Base-by-base conservation (phyloP, 257 asterid species). In the Jacaranda copaia region DNA sequence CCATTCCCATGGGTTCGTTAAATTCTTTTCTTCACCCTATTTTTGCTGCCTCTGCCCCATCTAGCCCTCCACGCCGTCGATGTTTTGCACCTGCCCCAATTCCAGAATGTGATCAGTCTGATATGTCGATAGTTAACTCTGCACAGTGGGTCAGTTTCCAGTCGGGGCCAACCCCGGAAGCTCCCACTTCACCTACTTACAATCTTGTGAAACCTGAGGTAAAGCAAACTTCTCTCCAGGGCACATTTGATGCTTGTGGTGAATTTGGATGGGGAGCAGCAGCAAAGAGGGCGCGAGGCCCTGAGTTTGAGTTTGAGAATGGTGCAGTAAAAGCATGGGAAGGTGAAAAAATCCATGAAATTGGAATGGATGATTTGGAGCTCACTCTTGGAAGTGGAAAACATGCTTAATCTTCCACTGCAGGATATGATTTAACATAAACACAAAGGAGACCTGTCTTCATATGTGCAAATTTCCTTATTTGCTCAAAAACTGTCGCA, bases 271-370 rank as follows among this genome's bases (percentile, higher is more conserved):
- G 96, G 89, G 89, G 90, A 51, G 89, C 77, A 73, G 72, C 86
- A 8, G 85, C 87, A 4, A 84, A 85, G 85, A 84, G 88, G 84
- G 83, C 86, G 0, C 86, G 91, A 35, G 92, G 93, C 64, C 73
- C 93, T n/a, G 98, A 89, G 57, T 91, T 91, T 71, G 94, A 89
- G 77, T 88, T 89, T 81, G 89, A 81, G 85, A 85, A 79, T 20
- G 85, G 87, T 1, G 78, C 89, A 1, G 94, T 84, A 51, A 91
- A 85, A 81, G 96, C 98, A 6, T 93, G 97, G 98, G 94, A 91
- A 77, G 97, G 97, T 57, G 94, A 90, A 70, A 81, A 46, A 72
- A 88, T 90, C 75, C 91, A 89, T 32, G 96, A 90, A 51, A 66
- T 88, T 10, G 96, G 85, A 57, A 73, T 87, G 87, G 96, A 90